phyloP scores from a whole-genome alignment of 306 rosid genomes.

The Potentilla sterilis region DNA sequence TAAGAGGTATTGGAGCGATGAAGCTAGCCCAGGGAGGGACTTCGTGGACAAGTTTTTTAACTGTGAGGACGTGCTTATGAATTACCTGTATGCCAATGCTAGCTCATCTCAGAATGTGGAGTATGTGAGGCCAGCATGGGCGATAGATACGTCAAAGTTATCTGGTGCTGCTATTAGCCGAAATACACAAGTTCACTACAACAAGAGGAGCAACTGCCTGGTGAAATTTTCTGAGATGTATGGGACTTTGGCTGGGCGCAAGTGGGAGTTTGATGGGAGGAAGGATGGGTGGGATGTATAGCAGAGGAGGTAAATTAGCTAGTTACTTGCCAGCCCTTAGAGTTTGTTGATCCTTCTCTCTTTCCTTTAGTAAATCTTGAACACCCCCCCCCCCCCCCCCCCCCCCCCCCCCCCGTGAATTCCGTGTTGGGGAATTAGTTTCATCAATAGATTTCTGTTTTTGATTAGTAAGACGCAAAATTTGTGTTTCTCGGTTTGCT shows the following conservation, averaged over 20 bases:
- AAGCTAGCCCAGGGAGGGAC: slow-evolving; percentile 72
- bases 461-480: slow-evolving; percentile 59
- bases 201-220: slow-evolving; percentile 67
- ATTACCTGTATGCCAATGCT: slow-evolving; percentile 87
- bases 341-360: slow-evolving; percentile 24
- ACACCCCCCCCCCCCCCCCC: too few relatives aligned
- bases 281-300: slow-evolving; percentile 97
- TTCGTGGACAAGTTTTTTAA: slow-evolving; percentile 66
- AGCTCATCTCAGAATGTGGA: slow-evolving; percentile 76
- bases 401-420: slow-evolving; percentile 56
- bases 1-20: slow-evolving; percentile 74
- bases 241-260: slow-evolving; percentile 60
- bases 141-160: slow-evolving; percentile 88
- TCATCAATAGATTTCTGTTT: slow-evolving; percentile 28
- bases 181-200: slow-evolving; percentile 72
- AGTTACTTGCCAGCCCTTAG: slow-evolving; percentile 31
- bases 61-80: slow-evolving; percentile 88
- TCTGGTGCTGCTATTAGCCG: slow-evolving; percentile 92
- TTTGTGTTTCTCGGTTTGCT: background rate
- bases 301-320: slow-evolving; percentile 22
- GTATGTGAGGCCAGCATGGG: slow-evolving; percentile 95
- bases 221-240: slow-evolving; percentile 64
- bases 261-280: slow-evolving; percentile 67
- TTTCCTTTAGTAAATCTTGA: slow-evolving; percentile 25
- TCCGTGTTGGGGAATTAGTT: slow-evolving; percentile 36